A percentile compares a stretch with the other conserved stretches of the same genome.
Evolutionary conservation across 2,329 filamentous ascomycete species (phyloP).

Genomic region (Penicillium sp.): DNA sequence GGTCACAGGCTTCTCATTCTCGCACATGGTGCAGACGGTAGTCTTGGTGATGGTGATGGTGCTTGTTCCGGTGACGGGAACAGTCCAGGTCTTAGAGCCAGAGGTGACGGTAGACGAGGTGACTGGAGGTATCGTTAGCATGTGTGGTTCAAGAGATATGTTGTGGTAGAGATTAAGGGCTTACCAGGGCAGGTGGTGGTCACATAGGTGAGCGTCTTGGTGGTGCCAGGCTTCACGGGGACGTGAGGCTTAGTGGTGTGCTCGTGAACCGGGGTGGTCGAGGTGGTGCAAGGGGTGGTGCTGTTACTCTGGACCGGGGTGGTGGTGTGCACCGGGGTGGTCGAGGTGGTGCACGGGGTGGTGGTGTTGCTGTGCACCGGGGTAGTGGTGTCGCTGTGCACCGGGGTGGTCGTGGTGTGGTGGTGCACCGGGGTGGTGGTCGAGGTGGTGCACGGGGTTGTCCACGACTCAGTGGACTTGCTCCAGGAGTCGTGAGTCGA

Average conservation of each 20-base stretch:
- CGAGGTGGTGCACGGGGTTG: constrained; percentile 6
- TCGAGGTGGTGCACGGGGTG: not conserved
- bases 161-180: constrained; percentile 2
- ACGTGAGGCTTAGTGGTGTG: constrained; percentile 14
- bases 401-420: constrained; percentile 3
- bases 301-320: not conserved
- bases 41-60: constrained; percentile 26
- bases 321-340: not conserved
- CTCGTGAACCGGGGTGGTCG: not conserved
- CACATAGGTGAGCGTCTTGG: constrained; percentile 27
- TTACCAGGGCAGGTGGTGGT: constrained; percentile 32
- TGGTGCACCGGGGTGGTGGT: constrained; percentile 1
- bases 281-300: constrained; percentile 10
- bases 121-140: constrained; percentile 16
- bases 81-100: constrained; percentile 21
- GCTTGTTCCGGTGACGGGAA: constrained; percentile 28
- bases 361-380: not conserved
- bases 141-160: not conserved
- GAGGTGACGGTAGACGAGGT: constrained; percentile 24
- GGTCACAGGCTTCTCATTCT: constrained; percentile 15
- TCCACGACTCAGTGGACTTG: constrained; percentile 5
- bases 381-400: not conserved
- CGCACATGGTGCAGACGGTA: constrained; percentile 19
- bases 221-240: constrained; percentile 15
- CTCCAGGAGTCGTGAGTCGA: constrained; percentile 3